These are phyloP conservation scores for Beauveria varroae DNA, from an alignment of 2,329 filamentous ascomycete species.

Conservation along the genomic window DNA sequence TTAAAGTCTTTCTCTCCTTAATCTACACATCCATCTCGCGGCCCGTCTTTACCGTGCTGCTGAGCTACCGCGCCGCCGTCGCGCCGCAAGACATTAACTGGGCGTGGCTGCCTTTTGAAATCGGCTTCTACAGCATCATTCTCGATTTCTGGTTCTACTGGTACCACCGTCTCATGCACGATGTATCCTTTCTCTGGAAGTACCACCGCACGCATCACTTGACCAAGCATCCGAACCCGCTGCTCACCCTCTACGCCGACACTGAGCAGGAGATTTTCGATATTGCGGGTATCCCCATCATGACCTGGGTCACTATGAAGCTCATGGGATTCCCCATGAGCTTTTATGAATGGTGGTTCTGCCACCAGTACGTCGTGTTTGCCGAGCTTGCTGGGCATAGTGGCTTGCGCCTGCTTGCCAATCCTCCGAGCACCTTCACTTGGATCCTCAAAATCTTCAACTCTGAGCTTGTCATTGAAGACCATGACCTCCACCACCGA, in stretches of 20 bases:
- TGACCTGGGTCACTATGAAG: conserved; percentile 20
- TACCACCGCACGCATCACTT: conserved; percentile 35
- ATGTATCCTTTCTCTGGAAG: conserved; percentile 30
- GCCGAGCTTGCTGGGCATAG: conserved; percentile 26
- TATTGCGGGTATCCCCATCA: conserved; percentile 22
- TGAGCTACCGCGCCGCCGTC: conserved; percentile 22
- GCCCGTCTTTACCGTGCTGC: conserved; percentile 23
- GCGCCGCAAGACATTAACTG: conserved; percentile 22
- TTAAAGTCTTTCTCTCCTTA: conserved; percentile 24
- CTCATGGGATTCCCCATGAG: conserved; percentile 30
- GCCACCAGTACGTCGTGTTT: conserved; percentile 31
- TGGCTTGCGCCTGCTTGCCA: conserved; percentile 26
- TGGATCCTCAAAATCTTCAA: conserved; percentile 25
- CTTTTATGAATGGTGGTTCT: conserved; percentile 36
- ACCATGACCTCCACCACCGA: conserved; percentile 30
- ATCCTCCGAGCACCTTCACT: conserved; percentile 23
- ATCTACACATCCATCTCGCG: conserved; percentile 25
- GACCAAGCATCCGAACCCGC: conserved; percentile 30
- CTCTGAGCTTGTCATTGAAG: conserved; percentile 31
- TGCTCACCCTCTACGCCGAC: conserved; percentile 25
- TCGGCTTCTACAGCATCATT: conserved; percentile 30
- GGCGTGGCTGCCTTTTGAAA: conserved; percentile 28
- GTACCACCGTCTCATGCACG: conserved; percentile 35
- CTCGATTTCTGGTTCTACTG: conserved; percentile 32
- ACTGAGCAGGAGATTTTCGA: conserved; percentile 22